Percentiles rank a stretch among this genome's conserved stretches.
phyloP scores from a whole-genome alignment of 2,329 filamentous ascomycete species.

The Chaetomium sp. region DNA sequence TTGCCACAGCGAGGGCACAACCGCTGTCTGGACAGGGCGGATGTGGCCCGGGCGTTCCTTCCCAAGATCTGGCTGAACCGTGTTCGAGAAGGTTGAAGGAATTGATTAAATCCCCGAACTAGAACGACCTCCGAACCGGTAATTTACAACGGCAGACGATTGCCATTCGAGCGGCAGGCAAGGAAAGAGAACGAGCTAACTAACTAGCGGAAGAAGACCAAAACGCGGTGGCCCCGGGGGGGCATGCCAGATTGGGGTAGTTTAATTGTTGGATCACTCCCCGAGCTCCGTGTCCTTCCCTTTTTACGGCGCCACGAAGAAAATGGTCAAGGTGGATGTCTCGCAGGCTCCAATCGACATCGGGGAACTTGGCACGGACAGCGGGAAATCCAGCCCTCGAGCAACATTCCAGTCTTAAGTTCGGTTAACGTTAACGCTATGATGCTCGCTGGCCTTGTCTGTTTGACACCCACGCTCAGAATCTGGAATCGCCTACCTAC shows the following conservation, averaged over 20 bases:
- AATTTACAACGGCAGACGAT: not conserved
- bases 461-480: not conserved
- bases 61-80: constrained; percentile 26
- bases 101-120: constrained; percentile 5
- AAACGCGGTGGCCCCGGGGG: not conserved
- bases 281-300: constrained; percentile 17
- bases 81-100: constrained; percentile 32
- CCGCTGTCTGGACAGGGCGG: not conserved
- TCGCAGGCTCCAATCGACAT: constrained; percentile 25
- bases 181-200: not conserved
- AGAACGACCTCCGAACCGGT: not conserved
- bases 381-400: not conserved
- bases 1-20: not conserved
- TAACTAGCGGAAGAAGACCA: not conserved
- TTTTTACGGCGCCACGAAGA: constrained; percentile 21
- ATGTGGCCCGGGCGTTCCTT: constrained; percentile 28
- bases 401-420: not conserved
- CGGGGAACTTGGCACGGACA: not conserved
- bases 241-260: constrained; percentile 16
- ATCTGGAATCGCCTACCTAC: too few relatives aligned
- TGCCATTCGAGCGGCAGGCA: not conserved
- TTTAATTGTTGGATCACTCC: constrained; percentile 3
- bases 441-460: not conserved
- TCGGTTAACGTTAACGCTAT: not conserved
- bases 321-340: constrained; percentile 22